These are phyloP conservation scores for Dissophora ornata DNA, from an alignment of 192 early-diverging fungal genomes.

Conservation along the genomic window DNA sequence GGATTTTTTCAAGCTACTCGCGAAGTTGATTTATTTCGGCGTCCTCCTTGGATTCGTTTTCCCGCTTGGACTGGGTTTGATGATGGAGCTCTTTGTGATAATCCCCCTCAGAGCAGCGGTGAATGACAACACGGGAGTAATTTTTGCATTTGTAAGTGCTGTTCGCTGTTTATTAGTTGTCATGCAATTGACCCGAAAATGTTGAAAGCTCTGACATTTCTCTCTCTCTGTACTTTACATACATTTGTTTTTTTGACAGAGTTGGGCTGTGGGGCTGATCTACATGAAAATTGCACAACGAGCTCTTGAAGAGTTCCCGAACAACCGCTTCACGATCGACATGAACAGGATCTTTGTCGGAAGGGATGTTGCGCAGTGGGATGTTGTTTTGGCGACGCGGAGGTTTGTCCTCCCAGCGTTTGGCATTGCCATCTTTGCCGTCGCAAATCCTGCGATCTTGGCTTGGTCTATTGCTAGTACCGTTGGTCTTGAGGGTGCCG, in stretches of 20 bases:
- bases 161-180: not conserved
- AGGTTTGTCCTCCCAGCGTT: conserved; percentile 54
- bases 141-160: conserved; percentile 53
- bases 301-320: conserved; percentile 60
- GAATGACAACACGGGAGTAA: conserved; percentile 27
- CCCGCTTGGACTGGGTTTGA: conserved; percentile 73
- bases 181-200: too few species aligned
- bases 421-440: conserved; percentile 23
- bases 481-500: conserved; percentile 13
- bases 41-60: conserved; percentile 71
- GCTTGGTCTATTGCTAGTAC: conserved; percentile 36
- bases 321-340: conserved; percentile 45
- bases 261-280: conserved; percentile 78
- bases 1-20: conserved; percentile 19
- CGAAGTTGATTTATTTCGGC: conserved; percentile 64
- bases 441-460: conserved; percentile 51
- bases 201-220: too few species aligned
- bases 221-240: not conserved
- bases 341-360: conserved; percentile 33
- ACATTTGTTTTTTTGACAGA: conserved; percentile 50
- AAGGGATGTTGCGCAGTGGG: conserved; percentile 34
- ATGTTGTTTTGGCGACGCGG: conserved; percentile 41
- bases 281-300: conserved; percentile 74
- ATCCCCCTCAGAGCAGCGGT: conserved; percentile 62
- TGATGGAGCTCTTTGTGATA: conserved; percentile 81